Percentiles rank a stretch among this genome's conserved stretches.
Conservation (phyloP, 2,329 filamentous ascomycete species). For the Penicillium sclerotigenum region DNA sequence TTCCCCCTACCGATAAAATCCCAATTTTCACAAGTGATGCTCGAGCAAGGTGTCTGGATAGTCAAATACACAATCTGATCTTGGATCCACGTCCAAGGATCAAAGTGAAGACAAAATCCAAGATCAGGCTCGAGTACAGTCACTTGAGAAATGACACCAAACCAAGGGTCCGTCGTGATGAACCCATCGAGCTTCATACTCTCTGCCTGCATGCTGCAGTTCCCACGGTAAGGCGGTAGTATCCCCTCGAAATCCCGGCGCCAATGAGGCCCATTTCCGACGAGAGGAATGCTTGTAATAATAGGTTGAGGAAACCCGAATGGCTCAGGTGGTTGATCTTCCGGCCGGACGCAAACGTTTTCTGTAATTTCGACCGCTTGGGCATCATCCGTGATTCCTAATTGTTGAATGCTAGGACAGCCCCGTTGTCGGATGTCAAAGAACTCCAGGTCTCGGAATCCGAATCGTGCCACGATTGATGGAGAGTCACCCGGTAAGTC, state of each 20-base stretch:
- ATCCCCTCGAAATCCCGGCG: slow-evolving; percentile 45
- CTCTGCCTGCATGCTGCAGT: slow-evolving; percentile 36
- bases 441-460: slow-evolving; percentile 52
- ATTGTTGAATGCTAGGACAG: slow-evolving; percentile 49
- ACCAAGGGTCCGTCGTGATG: slow-evolving; percentile 28
- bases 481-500: slow-evolving; percentile 40
- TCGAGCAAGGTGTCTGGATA: slow-evolving; percentile 27
- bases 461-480: slow-evolving; percentile 49
- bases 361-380: slow-evolving; percentile 54
- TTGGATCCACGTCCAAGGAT: slow-evolving; percentile 19
- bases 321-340: slow-evolving; percentile 44
- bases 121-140: slow-evolving; percentile 32
- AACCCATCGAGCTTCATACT: slow-evolving; percentile 13
- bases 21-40: slow-evolving; percentile 39
- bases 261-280: slow-evolving; percentile 51
- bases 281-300: slow-evolving; percentile 55
- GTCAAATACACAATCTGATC: slow-evolving; percentile 27
- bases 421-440: slow-evolving; percentile 54
- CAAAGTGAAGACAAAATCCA: slow-evolving; percentile 38
- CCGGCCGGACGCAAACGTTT: slow-evolving; percentile 49
- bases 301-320: slow-evolving; percentile 16
- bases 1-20: slow-evolving; percentile 53
- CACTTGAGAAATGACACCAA: slow-evolving; percentile 37
- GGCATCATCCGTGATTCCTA: slow-evolving; percentile 52
- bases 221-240: slow-evolving; percentile 48